Evolutionary conservation across 2,329 filamentous ascomycete species (phyloP).

Genomic region (Penicillium sumatraense): DNA sequence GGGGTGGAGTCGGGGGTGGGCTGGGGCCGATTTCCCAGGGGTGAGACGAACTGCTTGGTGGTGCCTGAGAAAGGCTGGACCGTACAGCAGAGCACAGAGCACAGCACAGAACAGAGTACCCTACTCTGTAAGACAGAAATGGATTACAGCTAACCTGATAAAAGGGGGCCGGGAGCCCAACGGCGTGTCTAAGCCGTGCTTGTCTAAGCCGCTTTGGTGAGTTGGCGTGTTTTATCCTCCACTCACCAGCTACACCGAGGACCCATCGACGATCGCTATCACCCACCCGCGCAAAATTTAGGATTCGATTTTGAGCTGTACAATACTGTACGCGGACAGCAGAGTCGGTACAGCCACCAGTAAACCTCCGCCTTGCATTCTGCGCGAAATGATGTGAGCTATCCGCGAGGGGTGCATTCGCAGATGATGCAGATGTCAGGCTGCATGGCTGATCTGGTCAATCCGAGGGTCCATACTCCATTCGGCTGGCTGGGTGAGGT

Average conservation of each 20-base stretch:
- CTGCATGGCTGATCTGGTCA: not conserved
- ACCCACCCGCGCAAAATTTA: constrained; percentile 15
- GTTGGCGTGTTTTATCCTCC: constrained; percentile 20
- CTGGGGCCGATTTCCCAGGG: constrained; percentile 11
- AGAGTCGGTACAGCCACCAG: not conserved
- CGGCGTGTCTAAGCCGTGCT: constrained; percentile 4
- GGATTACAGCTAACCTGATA: no score
- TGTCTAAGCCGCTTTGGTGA: constrained; percentile 3
- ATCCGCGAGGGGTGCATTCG: constrained; percentile 4
- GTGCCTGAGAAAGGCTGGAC: not conserved
- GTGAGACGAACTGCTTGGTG: constrained; percentile 15
- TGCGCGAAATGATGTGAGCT: constrained; percentile 12
- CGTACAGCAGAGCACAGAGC: not conserved
- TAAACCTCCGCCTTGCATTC: constrained; percentile 19
- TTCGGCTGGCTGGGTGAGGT: no score
- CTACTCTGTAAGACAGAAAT: not conserved
- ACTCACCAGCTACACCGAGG: constrained; percentile 17
- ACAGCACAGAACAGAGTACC: not conserved
- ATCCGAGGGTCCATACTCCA: no score
- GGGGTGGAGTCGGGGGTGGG: constrained; percentile 5
- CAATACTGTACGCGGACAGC: not conserved
- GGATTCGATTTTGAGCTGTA: not conserved
- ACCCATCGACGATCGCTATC: constrained; percentile 29
- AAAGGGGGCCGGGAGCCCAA: constrained; percentile 1
- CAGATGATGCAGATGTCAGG: not conserved